Evolutionary conservation across 495 filamentous ascomycete species (phyloP), one percentile per base, ranked within the genome.

Genomic region (Tuber indicum): DNA sequence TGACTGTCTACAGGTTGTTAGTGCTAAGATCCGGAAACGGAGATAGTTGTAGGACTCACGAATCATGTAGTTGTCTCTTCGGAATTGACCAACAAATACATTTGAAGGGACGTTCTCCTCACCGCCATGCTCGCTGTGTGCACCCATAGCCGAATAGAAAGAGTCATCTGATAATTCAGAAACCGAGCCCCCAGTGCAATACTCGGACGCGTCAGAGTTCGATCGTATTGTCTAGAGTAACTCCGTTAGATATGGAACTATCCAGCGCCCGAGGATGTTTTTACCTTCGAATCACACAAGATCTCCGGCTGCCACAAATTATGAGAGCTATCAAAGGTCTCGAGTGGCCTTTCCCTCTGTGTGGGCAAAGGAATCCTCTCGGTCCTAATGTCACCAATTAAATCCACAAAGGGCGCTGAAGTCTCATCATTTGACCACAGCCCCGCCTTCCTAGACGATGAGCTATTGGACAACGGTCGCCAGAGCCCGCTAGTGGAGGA

Each of bases 151-250:
- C 3, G 76, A 42, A 23, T 80, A 74, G 9, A 75, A 78, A 32
- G 36, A 47, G 76, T 75, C 76, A 46, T 78, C 76, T 17, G 76
- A 75, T 19, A 77, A 78, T 41, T 78, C 76, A 8, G 58, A 77
- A 36, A 76, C 74, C 10, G 74, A 62, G 43, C 39, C 76, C 74
- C 70, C 32, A 70, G 75, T 75, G 21, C 66, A 44, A 26, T 77
- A 80, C 58, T 76, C 78, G 21, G 77, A 77, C 12, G 75, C 74
- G 19, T 75, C 77, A n/a, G 79, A 80, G 42, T 80, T 74, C 69
- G 44, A 36, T 70, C 75, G 74, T 23, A 74, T 36, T n/a, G 52
- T 36, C 72, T 77, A 42, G 45, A 43, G 49, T 19, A 7, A n/a
- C 17, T 45, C 21, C 52, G 39, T 74, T 47, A 46, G 23, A 14